phyloP scores from a whole-genome alignment of 306 rosid species.

The Vigna trinervia region DNA sequence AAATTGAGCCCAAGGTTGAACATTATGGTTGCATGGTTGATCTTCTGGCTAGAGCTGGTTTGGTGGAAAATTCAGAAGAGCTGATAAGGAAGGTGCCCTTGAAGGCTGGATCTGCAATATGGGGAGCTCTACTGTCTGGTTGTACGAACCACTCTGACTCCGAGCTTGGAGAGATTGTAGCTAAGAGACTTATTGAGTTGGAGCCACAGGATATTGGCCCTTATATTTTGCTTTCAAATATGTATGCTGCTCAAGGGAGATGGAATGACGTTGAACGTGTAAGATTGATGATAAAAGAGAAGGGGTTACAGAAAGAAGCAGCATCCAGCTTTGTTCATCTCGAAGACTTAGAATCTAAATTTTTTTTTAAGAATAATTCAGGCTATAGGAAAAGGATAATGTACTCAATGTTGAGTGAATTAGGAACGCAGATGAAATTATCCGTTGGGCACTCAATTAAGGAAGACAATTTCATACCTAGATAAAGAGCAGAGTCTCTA shows the following conservation, averaged over 20 bases:
- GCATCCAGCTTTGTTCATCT: conserved; percentile 58
- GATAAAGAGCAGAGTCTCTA: conserved; percentile 18
- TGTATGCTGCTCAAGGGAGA: conserved; percentile 67
- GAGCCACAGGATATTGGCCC: conserved; percentile 69
- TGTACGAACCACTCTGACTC: conserved; percentile 62
- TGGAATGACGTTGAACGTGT: conserved; percentile 74
- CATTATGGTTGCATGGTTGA: conserved; percentile 83
- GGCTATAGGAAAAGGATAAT: conserved; percentile 54
- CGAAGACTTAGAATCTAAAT: conserved; percentile 53
- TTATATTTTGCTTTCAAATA: conserved; percentile 64
- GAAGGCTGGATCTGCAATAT: conserved; percentile 62
- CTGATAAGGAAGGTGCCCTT: conserved; percentile 55
- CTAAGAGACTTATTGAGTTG: conserved; percentile 67
- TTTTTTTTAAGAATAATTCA: conserved; percentile 39
- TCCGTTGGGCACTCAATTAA: conserved; percentile 36
- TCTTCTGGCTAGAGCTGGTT: conserved; percentile 75
- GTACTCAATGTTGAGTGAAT: conserved; percentile 64
- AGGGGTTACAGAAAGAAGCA: conserved; percentile 57
- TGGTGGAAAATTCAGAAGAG: conserved; percentile 59
- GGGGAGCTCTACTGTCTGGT: conserved; percentile 81
- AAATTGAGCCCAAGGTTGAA: conserved; percentile 70
- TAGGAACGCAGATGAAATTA: conserved; percentile 56
- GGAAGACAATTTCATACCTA: conserved; percentile 15
- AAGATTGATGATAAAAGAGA: conserved; percentile 63
- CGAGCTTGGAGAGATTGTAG: conserved; percentile 63